Conservation (phyloP, 1,139 yeast genomes). For the Zhuliangozyma parablackwelliae region DNA sequence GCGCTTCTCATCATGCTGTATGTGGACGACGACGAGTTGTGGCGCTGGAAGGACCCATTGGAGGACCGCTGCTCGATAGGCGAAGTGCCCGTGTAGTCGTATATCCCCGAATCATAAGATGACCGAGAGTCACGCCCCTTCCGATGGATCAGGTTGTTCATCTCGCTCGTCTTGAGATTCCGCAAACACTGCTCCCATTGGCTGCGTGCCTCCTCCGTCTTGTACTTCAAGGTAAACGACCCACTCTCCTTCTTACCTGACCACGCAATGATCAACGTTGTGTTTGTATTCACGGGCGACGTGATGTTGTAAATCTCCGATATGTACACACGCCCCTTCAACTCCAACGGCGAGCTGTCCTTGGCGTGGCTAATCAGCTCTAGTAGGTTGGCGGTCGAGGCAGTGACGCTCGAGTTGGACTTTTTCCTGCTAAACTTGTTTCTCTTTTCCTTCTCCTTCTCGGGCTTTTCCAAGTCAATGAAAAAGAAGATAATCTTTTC, state of each 20-base stretch:
- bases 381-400: constrained; percentile 33
- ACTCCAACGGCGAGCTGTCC: constrained; percentile 41
- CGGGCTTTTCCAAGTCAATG: constrained; percentile 36
- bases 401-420: constrained; percentile 23
- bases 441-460: constrained; percentile 19
- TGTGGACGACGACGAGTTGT: constrained; percentile 43
- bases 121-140: constrained; percentile 35
- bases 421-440: constrained; percentile 41
- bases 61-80: constrained; percentile 14
- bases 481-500: constrained; percentile 84
- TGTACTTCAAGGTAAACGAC: constrained; percentile 63
- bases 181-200: constrained; percentile 68
- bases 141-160: constrained; percentile 37
- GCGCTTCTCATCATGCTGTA: constrained; percentile 44
- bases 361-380: constrained; percentile 32
- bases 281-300: constrained; percentile 37
- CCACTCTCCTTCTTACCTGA: constrained; percentile 75
- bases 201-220: constrained; percentile 63
- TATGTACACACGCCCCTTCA: constrained; percentile 68
- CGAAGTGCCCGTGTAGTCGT: constrained; percentile 21
- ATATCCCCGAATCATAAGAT: constrained; percentile 22
- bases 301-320: constrained; percentile 58
- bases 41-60: constrained; percentile 30
- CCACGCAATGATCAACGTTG: constrained; percentile 70
- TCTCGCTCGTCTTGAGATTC: constrained; percentile 37